Conservation (phyloP, 2,329 filamentous ascomycete species). For the Aureobasidium sp. region DNA sequence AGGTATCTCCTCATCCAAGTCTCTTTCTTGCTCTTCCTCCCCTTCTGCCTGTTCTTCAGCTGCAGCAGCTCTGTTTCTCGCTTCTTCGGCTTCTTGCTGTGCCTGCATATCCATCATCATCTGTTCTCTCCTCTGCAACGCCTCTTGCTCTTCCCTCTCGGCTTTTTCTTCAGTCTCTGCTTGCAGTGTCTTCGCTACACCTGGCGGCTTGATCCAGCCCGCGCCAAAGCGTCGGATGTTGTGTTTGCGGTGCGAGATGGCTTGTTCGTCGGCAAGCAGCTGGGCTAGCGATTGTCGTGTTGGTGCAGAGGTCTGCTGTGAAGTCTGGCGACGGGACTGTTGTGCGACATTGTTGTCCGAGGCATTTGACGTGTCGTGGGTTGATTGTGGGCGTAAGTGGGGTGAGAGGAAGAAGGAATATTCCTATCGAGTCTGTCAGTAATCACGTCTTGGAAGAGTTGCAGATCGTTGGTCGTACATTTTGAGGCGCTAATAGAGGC, state of each 20-base stretch:
- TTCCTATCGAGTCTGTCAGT: slow-evolving; percentile 4
- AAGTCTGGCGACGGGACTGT: slow-evolving; percentile 12
- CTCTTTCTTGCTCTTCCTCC: slow-evolving; percentile 56
- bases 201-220: slow-evolving; percentile 83
- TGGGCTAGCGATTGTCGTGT: slow-evolving; percentile 55
- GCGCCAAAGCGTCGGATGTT: slow-evolving; percentile 83
- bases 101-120: slow-evolving; percentile 63
- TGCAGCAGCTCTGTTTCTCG: slow-evolving; percentile 26
- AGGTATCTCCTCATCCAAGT: slow-evolving; percentile 66
- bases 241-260: slow-evolving; percentile 64
- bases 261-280: slow-evolving; percentile 67
- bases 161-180: slow-evolving; percentile 83
- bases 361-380: neutral
- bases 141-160: slow-evolving; percentile 78
- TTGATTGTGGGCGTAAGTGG: neutral
- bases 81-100: slow-evolving; percentile 51
- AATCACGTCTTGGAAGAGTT: neutral
- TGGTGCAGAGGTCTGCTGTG: slow-evolving; percentile 24
- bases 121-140: slow-evolving; percentile 62
- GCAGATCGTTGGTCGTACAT: slow-evolving; percentile 41
- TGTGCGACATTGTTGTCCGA: neutral
- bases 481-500: slow-evolving; percentile 60
- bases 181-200: slow-evolving; percentile 79
- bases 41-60: slow-evolving; percentile 46
- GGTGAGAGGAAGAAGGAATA: slow-evolving; percentile 13